phyloP scores from a whole-genome alignment of 768 basidiomycete genomes.

The Lactifluus volemus region DNA sequence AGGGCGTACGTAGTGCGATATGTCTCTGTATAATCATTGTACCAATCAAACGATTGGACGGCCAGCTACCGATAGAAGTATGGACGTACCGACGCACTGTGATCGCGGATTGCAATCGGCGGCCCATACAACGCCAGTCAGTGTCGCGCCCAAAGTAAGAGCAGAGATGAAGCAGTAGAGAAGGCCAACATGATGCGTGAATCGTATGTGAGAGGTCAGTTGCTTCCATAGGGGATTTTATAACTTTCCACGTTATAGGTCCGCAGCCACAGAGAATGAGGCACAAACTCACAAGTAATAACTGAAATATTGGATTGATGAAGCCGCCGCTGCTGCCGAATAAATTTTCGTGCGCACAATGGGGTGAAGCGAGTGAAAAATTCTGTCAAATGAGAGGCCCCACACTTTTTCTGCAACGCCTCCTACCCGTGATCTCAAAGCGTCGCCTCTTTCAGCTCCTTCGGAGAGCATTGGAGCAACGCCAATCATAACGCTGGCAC shows the following conservation, averaged over 20 bases:
- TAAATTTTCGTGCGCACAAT: neutral
- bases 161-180: neutral
- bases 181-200: neutral
- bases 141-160: neutral
- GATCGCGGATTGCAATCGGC: neutral
- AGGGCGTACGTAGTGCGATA: neutral
- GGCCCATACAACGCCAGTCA: conserved; percentile 4
- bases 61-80: neutral
- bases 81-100: neutral
- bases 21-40: neutral
- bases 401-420: too few species aligned
- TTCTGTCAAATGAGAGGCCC: too few species aligned
- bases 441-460: too few species aligned
- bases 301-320: neutral
- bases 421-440: too few species aligned
- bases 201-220: neutral
- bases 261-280: neutral
- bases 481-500: too few species aligned
- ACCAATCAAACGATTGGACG: neutral
- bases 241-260: neutral
- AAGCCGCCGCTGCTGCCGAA: too few species aligned
- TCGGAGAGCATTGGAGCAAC: too few species aligned
- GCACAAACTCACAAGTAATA: neutral
- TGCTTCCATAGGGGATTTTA: neutral
- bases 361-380: neutral